These are phyloP conservation scores for Scutellaria baicalensis DNA, from an alignment of 257 asterid species.

Conservation along the genomic window DNA sequence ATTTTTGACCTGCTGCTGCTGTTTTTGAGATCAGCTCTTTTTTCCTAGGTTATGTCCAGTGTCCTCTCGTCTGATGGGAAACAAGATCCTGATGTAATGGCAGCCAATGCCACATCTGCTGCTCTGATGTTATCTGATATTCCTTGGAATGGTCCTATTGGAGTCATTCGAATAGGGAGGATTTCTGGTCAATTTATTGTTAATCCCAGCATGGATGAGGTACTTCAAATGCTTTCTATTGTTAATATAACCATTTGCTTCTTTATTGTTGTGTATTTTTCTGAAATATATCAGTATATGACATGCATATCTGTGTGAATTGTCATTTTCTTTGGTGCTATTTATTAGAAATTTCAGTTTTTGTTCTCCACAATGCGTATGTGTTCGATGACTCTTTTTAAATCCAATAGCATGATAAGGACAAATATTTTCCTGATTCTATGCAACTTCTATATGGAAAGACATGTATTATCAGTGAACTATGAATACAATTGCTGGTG, in stretches of 20 bases:
- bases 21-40: neutral
- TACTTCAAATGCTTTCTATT: constrained; percentile 11
- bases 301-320: neutral
- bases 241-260: neutral
- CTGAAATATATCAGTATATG: no score
- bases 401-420: neutral
- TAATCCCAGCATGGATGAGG: constrained; percentile 98
- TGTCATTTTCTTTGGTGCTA: neutral
- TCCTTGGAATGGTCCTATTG: constrained; percentile 99
- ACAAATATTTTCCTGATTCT: neutral
- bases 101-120: constrained; percentile 95
- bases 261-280: neutral
- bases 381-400: neutral
- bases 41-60: constrained; percentile 67
- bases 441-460: neutral
- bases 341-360: neutral
- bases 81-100: constrained; percentile 97
- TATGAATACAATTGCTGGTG: neutral
- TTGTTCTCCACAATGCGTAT: neutral
- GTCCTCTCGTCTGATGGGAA: constrained; percentile 92
- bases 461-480: neutral
- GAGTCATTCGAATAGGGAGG: constrained; percentile 89
- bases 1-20: neutral
- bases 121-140: constrained; percentile 95
- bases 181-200: constrained; percentile 69